Conservation (phyloP, 2,329 filamentous ascomycete genomes). For the Canariomyces notabilis region DNA sequence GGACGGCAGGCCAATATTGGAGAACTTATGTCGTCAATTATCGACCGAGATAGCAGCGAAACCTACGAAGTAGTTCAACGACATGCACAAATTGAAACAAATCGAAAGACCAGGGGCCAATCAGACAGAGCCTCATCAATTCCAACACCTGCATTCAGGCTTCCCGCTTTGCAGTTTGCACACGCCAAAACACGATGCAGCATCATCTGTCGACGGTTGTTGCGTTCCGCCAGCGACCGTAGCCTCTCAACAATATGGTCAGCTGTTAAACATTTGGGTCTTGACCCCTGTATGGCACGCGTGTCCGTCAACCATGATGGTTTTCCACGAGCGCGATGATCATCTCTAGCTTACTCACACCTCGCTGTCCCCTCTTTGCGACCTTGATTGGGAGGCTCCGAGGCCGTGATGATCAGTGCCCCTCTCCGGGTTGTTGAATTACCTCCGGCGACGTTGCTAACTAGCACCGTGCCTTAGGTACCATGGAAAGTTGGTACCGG, state of each 20-base stretch:
- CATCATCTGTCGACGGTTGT: not conserved
- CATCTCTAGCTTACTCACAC: not conserved
- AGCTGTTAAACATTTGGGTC: not conserved
- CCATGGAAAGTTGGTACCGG: conserved; percentile 13
- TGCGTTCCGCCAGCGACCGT: not conserved
- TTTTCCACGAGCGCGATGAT: too few species aligned
- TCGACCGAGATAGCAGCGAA: conserved; percentile 25
- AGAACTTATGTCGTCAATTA: conserved; percentile 20
- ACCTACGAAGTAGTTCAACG: conserved; percentile 10
- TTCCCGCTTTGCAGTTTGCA: conserved; percentile 19
- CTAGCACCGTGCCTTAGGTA: conserved; percentile 10
- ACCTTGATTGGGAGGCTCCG: conserved; percentile 24
- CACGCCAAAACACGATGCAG: conserved; percentile 14
- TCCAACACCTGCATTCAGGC: conserved; percentile 18
- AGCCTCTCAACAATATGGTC: not conserved
- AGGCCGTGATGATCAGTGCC: conserved; percentile 2
- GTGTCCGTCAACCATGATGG: not conserved
- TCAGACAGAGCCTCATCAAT: conserved; percentile 15
- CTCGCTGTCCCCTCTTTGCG: conserved; percentile 12
- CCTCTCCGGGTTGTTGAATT: conserved; percentile 6
- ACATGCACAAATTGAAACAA: conserved; percentile 21
- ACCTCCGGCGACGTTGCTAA: too few species aligned
- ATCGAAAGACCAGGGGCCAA: conserved; percentile 17
- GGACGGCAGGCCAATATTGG: conserved; percentile 21
- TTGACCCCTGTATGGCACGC: not conserved